Base-by-base conservation (phyloP, 73 alveolate species). In the Paramecium caudatum region DNA sequence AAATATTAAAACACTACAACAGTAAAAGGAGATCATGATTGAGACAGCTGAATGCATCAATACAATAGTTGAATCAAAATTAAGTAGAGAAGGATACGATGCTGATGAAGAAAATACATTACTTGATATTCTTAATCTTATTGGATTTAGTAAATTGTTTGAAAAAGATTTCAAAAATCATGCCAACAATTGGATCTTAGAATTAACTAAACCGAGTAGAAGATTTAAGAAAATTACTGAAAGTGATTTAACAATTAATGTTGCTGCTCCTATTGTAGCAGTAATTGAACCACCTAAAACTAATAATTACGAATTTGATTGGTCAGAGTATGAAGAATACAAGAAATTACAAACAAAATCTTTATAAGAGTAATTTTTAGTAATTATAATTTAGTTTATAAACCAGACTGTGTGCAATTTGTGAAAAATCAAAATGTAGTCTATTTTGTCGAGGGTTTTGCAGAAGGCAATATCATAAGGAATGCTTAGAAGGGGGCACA, bases 391-490 rank as follows among this genome's bases (percentile, higher is more conserved):
- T 3, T 68, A 68, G 84, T 34, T 39, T 74, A 43, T 41, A 37
- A 43, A 37, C 43, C 32, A 47, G 84, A 25, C 17, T 95, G 21
- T 94, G 98, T 82, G 81, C 92, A 1, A 90, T 43, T 46, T 95
- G 98, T 46, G 97, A 92, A 19, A 91, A 84, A 13, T 86, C 83
- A 17, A 78, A 78, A 16, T 55, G 90, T 36, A 46, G 63, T 27
- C 23, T 33, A n/a, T 61, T 91, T 48, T 95, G 98, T 90, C 33
- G 92, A 61, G 96, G 97, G 30, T 95, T 94, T 36, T 95, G 98
- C 49, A 82, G 88, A 46, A 94, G 97, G 84, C 55, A 61, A 65
- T 95, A 47, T 92, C 98, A 95, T 80, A 91, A 70, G 3, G 91
- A 49, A 12, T 95, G 98, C 90, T 94, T 82, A 85, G 95, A 94